Evolutionary conservation across 192 early-diverging fungal genomes (phyloP).

Genomic region (Mortierella claussenii): DNA sequence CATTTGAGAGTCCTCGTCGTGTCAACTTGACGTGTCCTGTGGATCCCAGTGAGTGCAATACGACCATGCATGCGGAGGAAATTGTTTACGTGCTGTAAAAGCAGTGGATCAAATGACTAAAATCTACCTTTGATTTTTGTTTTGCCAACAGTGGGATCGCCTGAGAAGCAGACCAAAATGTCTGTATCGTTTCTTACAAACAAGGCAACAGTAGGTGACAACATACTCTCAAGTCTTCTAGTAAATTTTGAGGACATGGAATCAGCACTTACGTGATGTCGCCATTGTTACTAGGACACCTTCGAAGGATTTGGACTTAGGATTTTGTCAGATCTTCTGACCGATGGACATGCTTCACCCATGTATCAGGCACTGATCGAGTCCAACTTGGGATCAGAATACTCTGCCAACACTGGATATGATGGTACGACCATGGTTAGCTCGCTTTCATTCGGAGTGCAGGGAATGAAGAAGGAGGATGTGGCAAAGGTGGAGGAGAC

Average conservation of each 20-base stretch:
- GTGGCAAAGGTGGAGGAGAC: conserved; percentile 73
- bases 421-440: conserved; percentile 72
- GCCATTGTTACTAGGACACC: conserved; percentile 65
- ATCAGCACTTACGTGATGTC: too few relatives aligned
- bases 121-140: background rate
- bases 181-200: conserved; percentile 81
- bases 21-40: conserved; percentile 67
- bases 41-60: conserved; percentile 69
- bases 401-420: conserved; percentile 92
- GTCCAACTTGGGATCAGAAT: conserved; percentile 88
- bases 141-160: conserved; percentile 61
- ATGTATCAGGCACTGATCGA: conserved; percentile 96
- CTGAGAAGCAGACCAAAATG: conserved; percentile 84
- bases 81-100: background rate
- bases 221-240: background rate
- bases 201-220: conserved; percentile 65
- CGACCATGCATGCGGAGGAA: background rate
- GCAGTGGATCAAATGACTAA: background rate
- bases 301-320: conserved; percentile 87
- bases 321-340: conserved; percentile 82
- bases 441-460: conserved; percentile 87
- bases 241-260: too few relatives aligned
- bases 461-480: conserved; percentile 82
- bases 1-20: conserved; percentile 58
- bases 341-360: conserved; percentile 89